Base-by-base conservation (phyloP, 202 grass and related monocot genomes). In the Saccharum hybrid region DNA sequence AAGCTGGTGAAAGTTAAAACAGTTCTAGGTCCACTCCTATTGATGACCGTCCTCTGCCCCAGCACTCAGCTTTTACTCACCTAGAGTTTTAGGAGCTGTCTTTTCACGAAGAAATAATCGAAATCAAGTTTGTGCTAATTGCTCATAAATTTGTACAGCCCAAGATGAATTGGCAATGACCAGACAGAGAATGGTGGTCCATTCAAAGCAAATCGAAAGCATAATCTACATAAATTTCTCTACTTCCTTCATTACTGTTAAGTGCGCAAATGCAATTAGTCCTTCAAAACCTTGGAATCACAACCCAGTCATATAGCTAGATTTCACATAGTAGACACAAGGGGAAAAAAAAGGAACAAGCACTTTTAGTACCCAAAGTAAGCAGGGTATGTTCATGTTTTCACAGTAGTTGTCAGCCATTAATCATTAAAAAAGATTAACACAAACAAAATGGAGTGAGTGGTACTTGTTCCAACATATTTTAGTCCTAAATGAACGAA, bases 391-490 rank as follows among this genome's bases (percentile, higher is more conserved):
- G 75, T 51, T 52, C 63, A 34, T 18, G 31, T 23, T 39, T 51
- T 69, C 4, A 5, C 6, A 6, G n/a, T 36, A 57, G 18, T 37
- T 57, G 16, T 74, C 0, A 74, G 2, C 48, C 31, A 57, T 13
- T 36, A n/a, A 19, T 2, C 16, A 54, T 21, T 15, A 3, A 46
- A 36, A 19, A 51, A 33, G 7, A 11, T 30, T 72, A 28, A 8
- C 41, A 72, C 2, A 38, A 14, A 56, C 28, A 74, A 0, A 7
- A 13, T 57, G 71, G 49, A n/a, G 1, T 76, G 12, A 23, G 21
- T 23, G n/a, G 57, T 60, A 60, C 57, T 60, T 23, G 31, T 33
- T 72, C 75, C 3, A 54, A 42, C 36, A 84, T 42, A 41, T 36
- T 37, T 57, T 46, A 71, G 37, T 43, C 34, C 26, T 5, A 37